These are phyloP conservation scores for Fusarium nanum DNA, from an alignment of 2,329 filamentous ascomycete genomes.

Conservation along the genomic window DNA sequence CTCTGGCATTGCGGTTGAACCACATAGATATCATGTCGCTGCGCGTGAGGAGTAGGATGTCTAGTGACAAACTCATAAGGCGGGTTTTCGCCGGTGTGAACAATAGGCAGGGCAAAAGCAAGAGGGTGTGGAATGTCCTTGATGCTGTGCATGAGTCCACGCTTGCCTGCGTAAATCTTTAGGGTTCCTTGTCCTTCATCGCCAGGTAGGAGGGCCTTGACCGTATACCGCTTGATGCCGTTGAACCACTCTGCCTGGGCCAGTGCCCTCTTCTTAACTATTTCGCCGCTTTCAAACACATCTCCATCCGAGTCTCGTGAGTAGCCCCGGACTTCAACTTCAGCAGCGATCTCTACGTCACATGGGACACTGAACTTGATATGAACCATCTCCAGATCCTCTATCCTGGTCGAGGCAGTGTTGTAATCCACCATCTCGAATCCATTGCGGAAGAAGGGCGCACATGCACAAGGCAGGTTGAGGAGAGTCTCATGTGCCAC, in stretches of 20 bases:
- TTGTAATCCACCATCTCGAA: conserved; percentile 90
- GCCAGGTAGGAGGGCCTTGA: conserved; percentile 91
- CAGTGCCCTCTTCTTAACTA: conserved; percentile 85
- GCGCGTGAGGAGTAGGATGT: conserved; percentile 97
- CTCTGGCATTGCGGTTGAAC: conserved; percentile 93
- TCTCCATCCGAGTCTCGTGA: conserved; percentile 89
- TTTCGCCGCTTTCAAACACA: conserved; percentile 90
- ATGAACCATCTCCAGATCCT: conserved; percentile 93
- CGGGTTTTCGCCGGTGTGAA: conserved; percentile 92
- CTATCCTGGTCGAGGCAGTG: conserved; percentile 84
- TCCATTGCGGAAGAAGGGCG: conserved; percentile 85
- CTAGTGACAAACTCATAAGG: conserved; percentile 92
- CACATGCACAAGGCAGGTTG: conserved; percentile 85
- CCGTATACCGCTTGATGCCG: conserved; percentile 88
- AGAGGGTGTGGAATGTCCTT: conserved; percentile 95
- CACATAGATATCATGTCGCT: conserved; percentile 95
- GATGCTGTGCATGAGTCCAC: conserved; percentile 96
- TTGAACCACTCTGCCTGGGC: conserved; percentile 92
- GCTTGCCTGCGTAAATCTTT: conserved; percentile 93
- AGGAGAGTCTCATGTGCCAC: conserved; percentile 87
- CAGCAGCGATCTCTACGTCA: conserved; percentile 91
- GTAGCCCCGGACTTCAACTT: conserved; percentile 87
- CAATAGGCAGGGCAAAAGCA: conserved; percentile 88
- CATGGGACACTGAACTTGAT: conserved; percentile 87
- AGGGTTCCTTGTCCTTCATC: conserved; percentile 90